phyloP scores from a whole-genome alignment of 1,284 basidiomycete genomes.

The Rhodofomes roseus region DNA sequence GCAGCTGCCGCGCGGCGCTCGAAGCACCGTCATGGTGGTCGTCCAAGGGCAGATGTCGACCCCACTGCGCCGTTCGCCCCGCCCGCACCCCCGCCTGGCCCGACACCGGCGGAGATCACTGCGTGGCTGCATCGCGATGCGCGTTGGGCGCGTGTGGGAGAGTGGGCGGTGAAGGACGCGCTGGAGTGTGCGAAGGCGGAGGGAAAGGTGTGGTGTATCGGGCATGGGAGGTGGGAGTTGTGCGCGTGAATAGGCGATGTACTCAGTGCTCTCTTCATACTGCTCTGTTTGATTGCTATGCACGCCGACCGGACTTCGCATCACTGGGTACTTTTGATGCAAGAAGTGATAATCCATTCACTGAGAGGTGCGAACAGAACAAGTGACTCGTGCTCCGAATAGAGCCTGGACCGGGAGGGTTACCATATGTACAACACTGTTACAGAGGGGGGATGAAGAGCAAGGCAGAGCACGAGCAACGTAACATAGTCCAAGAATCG shows the following conservation, averaged over 20 bases:
- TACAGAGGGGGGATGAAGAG: not conserved
- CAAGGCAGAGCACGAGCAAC: not conserved
- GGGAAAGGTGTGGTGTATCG: constrained; percentile 44
- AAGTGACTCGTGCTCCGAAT: too few species aligned
- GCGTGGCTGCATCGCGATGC: constrained; percentile 47
- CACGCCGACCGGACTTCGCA: too few species aligned
- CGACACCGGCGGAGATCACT: constrained; percentile 48
- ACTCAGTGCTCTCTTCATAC: not conserved
- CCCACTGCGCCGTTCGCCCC: constrained; percentile 12
- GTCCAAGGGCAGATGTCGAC: constrained; percentile 3
- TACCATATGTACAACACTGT: not conserved
- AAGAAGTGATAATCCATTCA: too few species aligned
- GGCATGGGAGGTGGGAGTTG: constrained; percentile 35
- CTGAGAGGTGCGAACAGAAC: too few species aligned
- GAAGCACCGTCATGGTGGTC: not conserved
- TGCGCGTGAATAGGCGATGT: constrained; percentile 23
- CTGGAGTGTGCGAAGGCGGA: constrained; percentile 42
- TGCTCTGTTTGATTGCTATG: too few species aligned
- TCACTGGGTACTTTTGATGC: too few species aligned
- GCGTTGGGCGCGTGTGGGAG: constrained; percentile 58
- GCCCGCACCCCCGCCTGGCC: constrained; percentile 28
- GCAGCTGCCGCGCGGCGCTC: constrained; percentile 3
- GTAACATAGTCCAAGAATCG: not conserved
- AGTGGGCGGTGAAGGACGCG: constrained; percentile 60
- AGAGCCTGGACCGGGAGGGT: too few species aligned